Conservation (phyloP, 176 grass and related monocot species). For the Oryza glumipatula region DNA sequence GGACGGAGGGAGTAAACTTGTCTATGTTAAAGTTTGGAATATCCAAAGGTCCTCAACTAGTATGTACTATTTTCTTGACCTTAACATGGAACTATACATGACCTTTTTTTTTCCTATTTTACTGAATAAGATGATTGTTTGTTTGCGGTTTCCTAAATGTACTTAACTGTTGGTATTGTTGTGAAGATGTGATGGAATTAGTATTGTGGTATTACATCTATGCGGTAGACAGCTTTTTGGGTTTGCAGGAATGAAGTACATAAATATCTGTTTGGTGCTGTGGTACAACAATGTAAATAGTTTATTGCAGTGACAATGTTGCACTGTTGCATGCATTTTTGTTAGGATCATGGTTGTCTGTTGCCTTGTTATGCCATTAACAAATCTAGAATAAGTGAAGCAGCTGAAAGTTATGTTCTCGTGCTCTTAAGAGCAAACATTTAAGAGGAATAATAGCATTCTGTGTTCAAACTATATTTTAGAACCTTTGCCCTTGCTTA, state of each 20-base stretch:
- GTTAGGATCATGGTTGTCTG: not conserved
- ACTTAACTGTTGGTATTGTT: not conserved
- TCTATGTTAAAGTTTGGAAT: not conserved
- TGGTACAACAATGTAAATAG: not conserved
- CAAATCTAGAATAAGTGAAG: constrained; percentile 1
- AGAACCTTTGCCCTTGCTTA: not conserved
- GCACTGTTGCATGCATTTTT: not conserved
- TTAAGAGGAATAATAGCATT: not conserved
- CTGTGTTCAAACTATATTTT: not conserved
- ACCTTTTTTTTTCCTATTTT: too few species aligned
- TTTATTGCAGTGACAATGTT: not conserved
- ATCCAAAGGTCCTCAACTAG: not conserved
- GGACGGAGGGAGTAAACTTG: not conserved
- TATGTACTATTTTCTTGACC: not conserved
- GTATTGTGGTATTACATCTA: not conserved
- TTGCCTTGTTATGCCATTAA: not conserved
- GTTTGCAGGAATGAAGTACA: not conserved
- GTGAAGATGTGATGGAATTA: not conserved
- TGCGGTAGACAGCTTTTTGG: not conserved
- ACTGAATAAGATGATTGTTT: not conserved
- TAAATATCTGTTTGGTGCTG: not conserved
- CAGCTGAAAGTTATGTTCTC: not conserved
- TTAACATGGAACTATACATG: not conserved
- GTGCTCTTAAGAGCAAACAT: not conserved
- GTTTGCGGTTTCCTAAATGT: not conserved